Evolutionary conservation across 208 protist genomes (phyloP).

Genomic region (Leishmania turanica): DNA sequence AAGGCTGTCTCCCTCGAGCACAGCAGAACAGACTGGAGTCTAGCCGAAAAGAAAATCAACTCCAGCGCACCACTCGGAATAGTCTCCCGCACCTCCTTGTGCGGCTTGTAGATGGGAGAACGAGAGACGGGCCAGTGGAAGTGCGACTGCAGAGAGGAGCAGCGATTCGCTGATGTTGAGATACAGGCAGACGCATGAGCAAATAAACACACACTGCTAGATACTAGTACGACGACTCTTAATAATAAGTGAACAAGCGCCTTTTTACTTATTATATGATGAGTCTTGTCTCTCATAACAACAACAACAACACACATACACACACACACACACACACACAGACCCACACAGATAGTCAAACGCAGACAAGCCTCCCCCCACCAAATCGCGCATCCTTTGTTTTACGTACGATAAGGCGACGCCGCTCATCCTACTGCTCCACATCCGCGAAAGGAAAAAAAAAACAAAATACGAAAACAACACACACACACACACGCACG

Average conservation of each 20-base stretch:
- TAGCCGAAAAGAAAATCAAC: background rate
- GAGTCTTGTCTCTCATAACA: background rate
- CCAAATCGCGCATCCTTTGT: too few species aligned
- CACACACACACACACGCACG: too few species aligned
- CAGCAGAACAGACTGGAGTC: background rate
- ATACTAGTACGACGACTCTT: background rate
- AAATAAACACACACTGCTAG: background rate
- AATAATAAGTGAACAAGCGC: background rate
- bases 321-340: too few species aligned
- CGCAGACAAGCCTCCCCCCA: too few species aligned
- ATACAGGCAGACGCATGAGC: background rate
- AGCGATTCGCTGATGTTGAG: background rate
- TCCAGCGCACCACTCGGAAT: background rate
- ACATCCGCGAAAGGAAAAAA: too few species aligned
- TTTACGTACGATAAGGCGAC: too few species aligned
- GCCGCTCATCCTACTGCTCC: too few species aligned
- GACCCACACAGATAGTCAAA: too few species aligned
- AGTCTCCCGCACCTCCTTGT: background rate
- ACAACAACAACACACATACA: too few species aligned
- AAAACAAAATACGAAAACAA: too few species aligned
- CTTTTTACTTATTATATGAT: background rate
- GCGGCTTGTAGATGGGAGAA: background rate
- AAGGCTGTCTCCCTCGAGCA: background rate
- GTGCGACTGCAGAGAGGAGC: background rate
- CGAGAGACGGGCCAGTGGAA: background rate